Evolutionary conservation across 768 basidiomycete species (phyloP), one percentile per base, ranked within the genome.

Genomic region (Cystobasidium onofrii): DNA sequence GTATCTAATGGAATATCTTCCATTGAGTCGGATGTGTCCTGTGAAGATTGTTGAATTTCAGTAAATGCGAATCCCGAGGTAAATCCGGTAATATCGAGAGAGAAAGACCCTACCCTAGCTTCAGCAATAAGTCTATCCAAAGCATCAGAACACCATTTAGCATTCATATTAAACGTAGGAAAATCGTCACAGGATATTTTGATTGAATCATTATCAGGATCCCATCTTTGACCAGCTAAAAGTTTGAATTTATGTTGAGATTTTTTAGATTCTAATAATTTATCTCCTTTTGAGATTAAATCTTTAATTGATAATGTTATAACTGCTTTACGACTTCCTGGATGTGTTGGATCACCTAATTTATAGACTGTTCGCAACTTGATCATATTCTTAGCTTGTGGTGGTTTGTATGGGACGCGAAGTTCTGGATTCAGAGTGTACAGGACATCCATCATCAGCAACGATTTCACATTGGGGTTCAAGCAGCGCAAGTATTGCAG

Each of bases 131-230:
- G 82, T 77, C 85, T 83, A 78, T 93, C 90, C 69, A 99, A 81
- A 18, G 87, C 85, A 79, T 98, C 94, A 76, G 89, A 90, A 46
- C 90, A 91, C 90, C 92, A 95, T 81, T 94, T 95, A 78, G 95
- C 83, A 81, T 99, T 99, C 90, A 90, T 89, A 31, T 87, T 84
- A 1, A 88, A 86, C 76, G 86, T 84, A 7, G 88, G 87, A 81
- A 92, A 95, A 81, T 89, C 87, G 78, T 97, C 94, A 79, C 90
- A 92, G 0, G 89, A 85, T 75, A 98, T 90, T 83, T 93, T 93
- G 81, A 99, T 84, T 64, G 85, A 78, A 9, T 79, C 79, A 61
- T 76, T 76, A 39, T 75, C 73, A 34, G 71, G 57, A 7, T 88
- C 86, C 92, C 92, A 98, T 72, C 95, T 84, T 29, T 89, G 83